Percentiles rank a stretch among this genome's conserved stretches.
phyloP scores from a whole-genome alignment of 163 green algal species.

The Scenedesmus sp. region DNA sequence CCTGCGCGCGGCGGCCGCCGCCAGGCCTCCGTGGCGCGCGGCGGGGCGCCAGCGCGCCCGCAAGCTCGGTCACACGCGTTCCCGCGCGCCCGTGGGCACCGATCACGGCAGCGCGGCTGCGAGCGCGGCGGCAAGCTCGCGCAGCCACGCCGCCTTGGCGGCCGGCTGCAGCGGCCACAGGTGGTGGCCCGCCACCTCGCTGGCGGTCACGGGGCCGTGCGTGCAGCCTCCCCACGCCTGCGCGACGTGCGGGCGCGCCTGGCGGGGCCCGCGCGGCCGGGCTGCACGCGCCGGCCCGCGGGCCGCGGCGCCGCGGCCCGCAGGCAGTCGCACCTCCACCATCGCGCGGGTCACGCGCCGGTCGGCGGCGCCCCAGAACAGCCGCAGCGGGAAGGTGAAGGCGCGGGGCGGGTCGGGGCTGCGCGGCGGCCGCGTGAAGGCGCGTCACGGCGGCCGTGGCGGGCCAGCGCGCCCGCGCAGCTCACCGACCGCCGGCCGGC shows the following conservation, averaged over 20 bases:
- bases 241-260: no score
- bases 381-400: slow-evolving; percentile 21
- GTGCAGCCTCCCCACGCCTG: slow-evolving; percentile 26
- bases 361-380: slow-evolving; percentile 37
- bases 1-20: no score
- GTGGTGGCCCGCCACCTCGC: slow-evolving; percentile 30
- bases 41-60: no score
- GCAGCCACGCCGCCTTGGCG: slow-evolving; percentile 32
- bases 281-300: no score
- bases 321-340: no score
- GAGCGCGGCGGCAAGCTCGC: slow-evolving; percentile 1
- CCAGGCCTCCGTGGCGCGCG: no score
- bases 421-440: background rate
- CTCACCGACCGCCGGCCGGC: no score
- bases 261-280: no score
- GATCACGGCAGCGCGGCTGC: background rate
- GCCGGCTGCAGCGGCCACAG: slow-evolving; percentile 26
- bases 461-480: no score
- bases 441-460: no score
- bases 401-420: background rate
- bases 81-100: background rate
- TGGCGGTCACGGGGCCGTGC: background rate
- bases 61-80: no score
- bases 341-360: background rate
- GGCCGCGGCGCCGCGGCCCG: no score